phyloP scores from a whole-genome alignment of 768 basidiomycete genomes.

The Panellus pusillus region DNA sequence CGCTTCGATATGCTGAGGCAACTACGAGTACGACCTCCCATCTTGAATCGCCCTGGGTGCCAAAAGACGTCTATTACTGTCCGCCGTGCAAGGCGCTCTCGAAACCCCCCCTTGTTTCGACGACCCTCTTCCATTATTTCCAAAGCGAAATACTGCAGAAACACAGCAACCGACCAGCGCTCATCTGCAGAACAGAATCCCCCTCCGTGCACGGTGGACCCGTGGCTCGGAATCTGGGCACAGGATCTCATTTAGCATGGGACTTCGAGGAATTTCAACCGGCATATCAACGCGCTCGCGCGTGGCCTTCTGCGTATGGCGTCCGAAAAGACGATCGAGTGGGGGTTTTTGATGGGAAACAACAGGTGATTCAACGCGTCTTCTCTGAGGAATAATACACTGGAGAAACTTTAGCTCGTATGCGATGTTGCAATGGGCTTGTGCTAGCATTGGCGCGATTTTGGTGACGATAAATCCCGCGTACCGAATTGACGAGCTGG shows the following conservation, averaged over 20 bases:
- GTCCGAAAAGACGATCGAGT: slow-evolving; percentile 76
- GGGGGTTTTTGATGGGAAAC: slow-evolving; percentile 82
- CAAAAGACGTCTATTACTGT: slow-evolving; percentile 31
- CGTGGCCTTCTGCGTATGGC: slow-evolving; percentile 65
- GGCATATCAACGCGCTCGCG: slow-evolving; percentile 65
- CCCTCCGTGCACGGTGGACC: slow-evolving; percentile 65
- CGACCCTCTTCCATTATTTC: slow-evolving; percentile 67
- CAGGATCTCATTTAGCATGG: slow-evolving; percentile 64
- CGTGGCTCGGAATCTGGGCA: slow-evolving; percentile 46
- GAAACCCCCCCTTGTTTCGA: slow-evolving; percentile 53
- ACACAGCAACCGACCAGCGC: slow-evolving; percentile 53
- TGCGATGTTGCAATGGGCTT: slow-evolving; percentile 83
- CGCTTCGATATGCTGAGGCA: too few relatives aligned
- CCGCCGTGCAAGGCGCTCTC: slow-evolving; percentile 56
- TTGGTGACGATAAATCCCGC: slow-evolving; percentile 84
- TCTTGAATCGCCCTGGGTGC: neutral
- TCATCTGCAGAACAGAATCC: slow-evolving; percentile 63
- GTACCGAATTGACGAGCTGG: slow-evolving; percentile 70
- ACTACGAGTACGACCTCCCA: neutral
- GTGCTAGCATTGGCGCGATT: slow-evolving; percentile 81
- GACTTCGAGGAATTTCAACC: slow-evolving; percentile 69
- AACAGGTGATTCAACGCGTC: slow-evolving; percentile 53
- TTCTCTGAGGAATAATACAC: neutral
- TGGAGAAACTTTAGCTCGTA: slow-evolving; percentile 52
- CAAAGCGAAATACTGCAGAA: slow-evolving; percentile 50